Base-by-base conservation (phyloP, 1,139 yeast species). In the Williopsis jadinii region DNA sequence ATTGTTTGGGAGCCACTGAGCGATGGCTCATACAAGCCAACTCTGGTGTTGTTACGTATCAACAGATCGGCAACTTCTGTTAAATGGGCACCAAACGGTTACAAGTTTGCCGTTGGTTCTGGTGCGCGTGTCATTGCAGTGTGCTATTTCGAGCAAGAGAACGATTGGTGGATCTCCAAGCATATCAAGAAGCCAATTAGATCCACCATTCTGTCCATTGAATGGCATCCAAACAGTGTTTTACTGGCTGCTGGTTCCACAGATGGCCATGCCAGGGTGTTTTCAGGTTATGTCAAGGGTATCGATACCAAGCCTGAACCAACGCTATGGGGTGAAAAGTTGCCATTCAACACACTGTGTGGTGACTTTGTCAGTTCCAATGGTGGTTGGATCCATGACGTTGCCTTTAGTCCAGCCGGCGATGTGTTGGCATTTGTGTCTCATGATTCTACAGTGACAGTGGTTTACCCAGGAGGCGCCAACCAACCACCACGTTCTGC, bases 91-190 rank as follows among this genome's bases (percentile, higher is more conserved):
- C 97, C 97, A 2, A 71, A 60, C 9, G 95, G 97, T 14, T 68
- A 68, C 58, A 94, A 94, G 68, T 92, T 94, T 64, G 98, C 98
- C 2, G 97, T 92, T 36, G 98, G 97, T 0, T 86, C 97, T 5
- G 86, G 95, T 42, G 97, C 96, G 42, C 72, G 97, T 43, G 82
- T 86, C 48, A 83, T 94, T 62, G 96, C 98, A 13, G 84, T 94
- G 39, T 94, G 98, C 67, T 92, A 90, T 66, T 92, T 85, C 62
- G 98, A 94, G 63, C 84, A 75, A 49, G 97, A 90, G 57, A 92
- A 92, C 62, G 95, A 94, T 61, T 94, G 99, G 99, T 94, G 99
- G 99, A 90, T 92, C 40, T 87, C 97, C 15, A 92, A 90, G 66
- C 98, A 92, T 66, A 78, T 94, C 66, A 88, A 88, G 70, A 87